These are phyloP conservation scores for Corniculantispora saksenae DNA, from an alignment of 2,329 filamentous ascomycete species.

Conservation along the genomic window DNA sequence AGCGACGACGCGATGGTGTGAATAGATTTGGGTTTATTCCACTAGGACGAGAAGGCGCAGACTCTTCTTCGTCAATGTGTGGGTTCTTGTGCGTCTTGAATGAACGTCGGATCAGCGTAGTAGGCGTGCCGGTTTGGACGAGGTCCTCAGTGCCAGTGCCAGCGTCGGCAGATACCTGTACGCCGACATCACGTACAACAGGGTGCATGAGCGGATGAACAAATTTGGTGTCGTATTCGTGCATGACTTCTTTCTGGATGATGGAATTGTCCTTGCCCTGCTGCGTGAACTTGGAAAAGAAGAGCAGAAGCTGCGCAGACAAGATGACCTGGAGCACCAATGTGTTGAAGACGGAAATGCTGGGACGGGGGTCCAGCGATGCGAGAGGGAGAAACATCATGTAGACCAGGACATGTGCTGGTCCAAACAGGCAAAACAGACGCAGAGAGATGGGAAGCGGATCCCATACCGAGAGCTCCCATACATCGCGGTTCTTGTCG, in stretches of 20 bases:
- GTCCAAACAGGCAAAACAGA: constrained; percentile 88
- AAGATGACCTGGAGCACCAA: constrained; percentile 75
- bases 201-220: constrained; percentile 89
- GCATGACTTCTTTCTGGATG: constrained; percentile 87
- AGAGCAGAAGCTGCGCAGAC: constrained; percentile 72
- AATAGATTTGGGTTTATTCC: constrained; percentile 44
- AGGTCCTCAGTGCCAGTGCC: constrained; percentile 43
- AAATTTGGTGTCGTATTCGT: constrained; percentile 95
- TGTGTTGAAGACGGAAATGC: constrained; percentile 81
- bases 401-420: constrained; percentile 89
- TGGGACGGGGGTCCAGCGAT: constrained; percentile 75
- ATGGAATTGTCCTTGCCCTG: constrained; percentile 82
- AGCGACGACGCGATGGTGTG: constrained; percentile 41
- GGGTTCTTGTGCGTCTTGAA: constrained; percentile 84
- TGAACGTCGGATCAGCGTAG: constrained; percentile 67
- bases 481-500: constrained; percentile 80
- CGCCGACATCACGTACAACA: constrained; percentile 74
- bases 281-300: constrained; percentile 75
- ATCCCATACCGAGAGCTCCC: constrained; percentile 94
- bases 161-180: constrained; percentile 65
- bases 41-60: constrained; percentile 38
- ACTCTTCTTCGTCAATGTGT: constrained; percentile 67
- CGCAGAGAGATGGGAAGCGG: constrained; percentile 80
- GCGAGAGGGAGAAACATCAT: constrained; percentile 81
- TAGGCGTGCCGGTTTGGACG: constrained; percentile 54